Evolutionary conservation across 2,329 filamentous ascomycete genomes (phyloP).

Genomic region (Fusarium sp.): DNA sequence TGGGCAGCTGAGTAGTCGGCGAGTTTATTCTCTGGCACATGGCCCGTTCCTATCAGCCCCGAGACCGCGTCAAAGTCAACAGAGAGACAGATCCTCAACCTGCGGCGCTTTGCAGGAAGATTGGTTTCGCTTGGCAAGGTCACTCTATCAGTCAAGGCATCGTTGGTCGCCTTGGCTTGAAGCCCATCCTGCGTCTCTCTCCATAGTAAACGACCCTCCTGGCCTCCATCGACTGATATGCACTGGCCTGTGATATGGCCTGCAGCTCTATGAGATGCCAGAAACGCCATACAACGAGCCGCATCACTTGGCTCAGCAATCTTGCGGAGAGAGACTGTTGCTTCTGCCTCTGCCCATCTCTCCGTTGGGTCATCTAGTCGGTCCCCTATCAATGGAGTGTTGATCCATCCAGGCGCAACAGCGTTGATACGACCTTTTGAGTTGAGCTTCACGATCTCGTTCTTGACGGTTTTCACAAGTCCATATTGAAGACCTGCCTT

Average conservation of each 20-base stretch:
- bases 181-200: background rate
- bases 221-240: background rate
- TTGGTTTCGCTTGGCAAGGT: fast-evolving
- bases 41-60: fast-evolving
- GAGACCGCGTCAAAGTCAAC: slow-evolving; percentile 2
- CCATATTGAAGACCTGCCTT: background rate
- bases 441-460: background rate
- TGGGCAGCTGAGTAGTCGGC: background rate
- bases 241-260: background rate
- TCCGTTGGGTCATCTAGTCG: background rate
- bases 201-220: background rate
- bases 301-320: background rate
- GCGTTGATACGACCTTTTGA: background rate
- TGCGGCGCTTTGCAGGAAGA: background rate
- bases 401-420: background rate
- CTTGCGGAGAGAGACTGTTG: background rate
- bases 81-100: background rate
- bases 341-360: slow-evolving; percentile 2
- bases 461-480: background rate
- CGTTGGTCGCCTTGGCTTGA: fast-evolving
- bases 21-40: background rate
- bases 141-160: fast-evolving
- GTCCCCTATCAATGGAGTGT: background rate
- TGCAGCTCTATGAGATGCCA: background rate
- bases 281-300: background rate